These are phyloP conservation scores for Aspergillus eucalypticola DNA, from an alignment of 2,329 filamentous ascomycete species.

Conservation along the genomic window DNA sequence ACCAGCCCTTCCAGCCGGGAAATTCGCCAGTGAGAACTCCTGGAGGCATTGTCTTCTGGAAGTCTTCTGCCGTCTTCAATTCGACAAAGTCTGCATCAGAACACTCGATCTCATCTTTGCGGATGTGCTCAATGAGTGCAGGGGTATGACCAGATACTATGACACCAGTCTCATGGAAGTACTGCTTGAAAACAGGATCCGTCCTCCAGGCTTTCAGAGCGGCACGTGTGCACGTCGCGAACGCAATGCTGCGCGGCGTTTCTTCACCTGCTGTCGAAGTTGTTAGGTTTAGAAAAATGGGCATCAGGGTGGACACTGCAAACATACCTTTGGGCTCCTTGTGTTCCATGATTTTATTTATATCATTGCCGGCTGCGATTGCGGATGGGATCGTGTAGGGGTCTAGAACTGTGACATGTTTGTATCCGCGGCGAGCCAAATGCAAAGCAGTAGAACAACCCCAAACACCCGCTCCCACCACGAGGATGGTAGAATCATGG, in stretches of 20 bases:
- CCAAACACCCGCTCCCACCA: constrained; percentile 55
- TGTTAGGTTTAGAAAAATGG: not conserved
- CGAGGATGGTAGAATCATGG: constrained; percentile 33
- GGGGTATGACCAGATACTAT: constrained; percentile 45
- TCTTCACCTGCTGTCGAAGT: constrained; percentile 14
- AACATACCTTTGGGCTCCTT: constrained; percentile 38
- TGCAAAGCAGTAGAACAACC: constrained; percentile 56
- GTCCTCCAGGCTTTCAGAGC: constrained; percentile 45
- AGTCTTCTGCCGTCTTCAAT: constrained; percentile 49
- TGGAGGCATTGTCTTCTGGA: constrained; percentile 53
- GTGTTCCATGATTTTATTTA: constrained; percentile 51
- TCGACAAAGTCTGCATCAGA: constrained; percentile 33
- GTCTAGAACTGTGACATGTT: constrained; percentile 52
- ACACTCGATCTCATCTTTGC: constrained; percentile 36
- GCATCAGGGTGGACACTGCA: not conserved
- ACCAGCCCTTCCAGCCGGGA: constrained; percentile 54
- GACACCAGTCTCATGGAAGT: constrained; percentile 49
- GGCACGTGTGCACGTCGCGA: constrained; percentile 27
- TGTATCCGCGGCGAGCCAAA: constrained; percentile 52
- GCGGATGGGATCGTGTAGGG: constrained; percentile 48
- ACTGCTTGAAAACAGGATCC: constrained; percentile 48
- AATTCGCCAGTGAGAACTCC: constrained; percentile 55
- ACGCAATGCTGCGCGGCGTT: constrained; percentile 24
- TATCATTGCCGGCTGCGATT: constrained; percentile 53
- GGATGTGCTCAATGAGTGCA: constrained; percentile 40